Conservation (phyloP, 1,284 basidiomycete genomes). For the Gomphus bonarii region DNA sequence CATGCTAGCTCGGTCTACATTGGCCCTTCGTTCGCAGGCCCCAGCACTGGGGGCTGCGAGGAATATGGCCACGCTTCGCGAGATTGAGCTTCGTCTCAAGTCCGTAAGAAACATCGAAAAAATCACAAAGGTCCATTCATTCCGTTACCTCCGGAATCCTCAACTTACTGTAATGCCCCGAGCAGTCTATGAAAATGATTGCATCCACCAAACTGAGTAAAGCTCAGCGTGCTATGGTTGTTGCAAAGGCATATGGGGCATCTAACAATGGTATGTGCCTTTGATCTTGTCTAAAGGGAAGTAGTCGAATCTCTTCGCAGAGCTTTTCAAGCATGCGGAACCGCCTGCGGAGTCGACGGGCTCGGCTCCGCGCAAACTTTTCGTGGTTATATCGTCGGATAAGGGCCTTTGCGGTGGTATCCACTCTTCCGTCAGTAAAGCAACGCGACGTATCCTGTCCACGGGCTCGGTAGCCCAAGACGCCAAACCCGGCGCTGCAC, state of each 20-base stretch:
- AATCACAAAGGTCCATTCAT: slow-evolving; percentile 85
- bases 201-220: slow-evolving; percentile 95
- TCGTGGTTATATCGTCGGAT: slow-evolving; percentile 93
- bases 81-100: slow-evolving; percentile 95
- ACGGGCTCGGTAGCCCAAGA: slow-evolving; percentile 31
- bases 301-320: slow-evolving; percentile 28
- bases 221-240: slow-evolving; percentile 90
- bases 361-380: slow-evolving; percentile 62
- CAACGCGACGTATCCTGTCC: slow-evolving; percentile 57
- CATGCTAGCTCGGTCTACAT: slow-evolving; percentile 51
- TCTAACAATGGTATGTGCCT: slow-evolving; percentile 72
- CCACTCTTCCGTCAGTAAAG: slow-evolving; percentile 93
- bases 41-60: slow-evolving; percentile 38
- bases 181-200: slow-evolving; percentile 99
- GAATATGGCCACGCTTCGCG: slow-evolving; percentile 95
- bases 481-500: slow-evolving; percentile 15
- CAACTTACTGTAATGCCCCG: background rate
- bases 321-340: slow-evolving; percentile 63
- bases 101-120: slow-evolving; percentile 98
- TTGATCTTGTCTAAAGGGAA: background rate
- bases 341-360: slow-evolving; percentile 45
- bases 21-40: slow-evolving; percentile 48
- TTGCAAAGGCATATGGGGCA: slow-evolving; percentile 89
- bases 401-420: slow-evolving; percentile 99
- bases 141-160: background rate